Conservation (phyloP, 352 stramenopile genomes). For the Phytophthora sojae region DNA sequence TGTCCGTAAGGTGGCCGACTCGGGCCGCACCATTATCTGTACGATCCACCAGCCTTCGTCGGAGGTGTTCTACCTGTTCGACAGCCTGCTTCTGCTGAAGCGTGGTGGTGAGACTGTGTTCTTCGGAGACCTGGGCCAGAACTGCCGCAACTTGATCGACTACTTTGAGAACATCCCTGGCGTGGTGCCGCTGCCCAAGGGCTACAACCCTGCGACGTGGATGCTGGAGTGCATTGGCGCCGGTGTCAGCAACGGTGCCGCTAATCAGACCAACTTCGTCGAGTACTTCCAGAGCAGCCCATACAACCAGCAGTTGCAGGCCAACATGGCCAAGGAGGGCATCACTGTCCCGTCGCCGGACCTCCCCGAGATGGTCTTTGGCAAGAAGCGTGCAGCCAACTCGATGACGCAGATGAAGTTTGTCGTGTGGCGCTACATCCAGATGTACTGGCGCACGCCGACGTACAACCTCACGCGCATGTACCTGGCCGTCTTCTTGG, state of each 20-base stretch:
- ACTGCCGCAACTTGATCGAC: slow-evolving; percentile 28
- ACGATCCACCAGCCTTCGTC: too few relatives aligned
- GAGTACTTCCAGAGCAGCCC: slow-evolving; percentile 35
- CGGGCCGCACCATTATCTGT: too few relatives aligned
- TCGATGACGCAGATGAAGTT: slow-evolving; percentile 39
- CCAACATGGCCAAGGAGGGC: slow-evolving; percentile 22
- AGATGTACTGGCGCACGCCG: slow-evolving; percentile 54
- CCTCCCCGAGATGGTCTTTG: slow-evolving; percentile 37
- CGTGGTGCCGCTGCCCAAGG: slow-evolving; percentile 28
- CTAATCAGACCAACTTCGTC: slow-evolving; percentile 18
- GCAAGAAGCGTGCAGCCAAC: slow-evolving; percentile 34
- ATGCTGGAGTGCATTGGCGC: slow-evolving; percentile 73
- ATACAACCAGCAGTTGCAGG: slow-evolving; percentile 14
- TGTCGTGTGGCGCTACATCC: slow-evolving; percentile 29
- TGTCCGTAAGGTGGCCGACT: too few relatives aligned
- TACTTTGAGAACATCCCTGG: slow-evolving; percentile 45
- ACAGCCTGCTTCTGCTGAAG: too few relatives aligned
- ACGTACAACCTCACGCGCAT: slow-evolving; percentile 78
- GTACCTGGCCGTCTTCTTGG: slow-evolving; percentile 63
- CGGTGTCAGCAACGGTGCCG: slow-evolving; percentile 34
- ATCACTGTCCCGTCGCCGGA: slow-evolving; percentile 24
- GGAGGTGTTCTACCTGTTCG: too few relatives aligned
- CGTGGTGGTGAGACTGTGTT: too few relatives aligned
- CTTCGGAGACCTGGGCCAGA: slow-evolving; percentile 35
- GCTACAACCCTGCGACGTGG: slow-evolving; percentile 74